Evolutionary conservation across 495 filamentous ascomycete genomes (phyloP), one percentile per base, ranked within the genome.

Genomic region (Penicillium tannophilum): DNA sequence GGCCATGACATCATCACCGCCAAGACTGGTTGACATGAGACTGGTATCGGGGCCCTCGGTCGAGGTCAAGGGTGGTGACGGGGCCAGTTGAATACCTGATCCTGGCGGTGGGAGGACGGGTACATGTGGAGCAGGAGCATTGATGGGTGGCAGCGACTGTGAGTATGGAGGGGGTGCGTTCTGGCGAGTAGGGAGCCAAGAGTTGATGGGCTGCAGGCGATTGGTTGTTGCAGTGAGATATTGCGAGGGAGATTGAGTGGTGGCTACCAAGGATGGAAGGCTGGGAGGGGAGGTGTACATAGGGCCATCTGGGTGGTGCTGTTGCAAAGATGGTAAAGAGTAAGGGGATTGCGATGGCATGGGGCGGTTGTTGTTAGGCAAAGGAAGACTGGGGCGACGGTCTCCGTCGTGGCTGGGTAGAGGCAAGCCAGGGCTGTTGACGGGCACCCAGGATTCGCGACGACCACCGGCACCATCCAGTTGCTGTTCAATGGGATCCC

Each of bases 1-100:
- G 6, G 74, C 75, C 19, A 80, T 59, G 9, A 82, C 69, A 44
- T 81, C 79, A 33, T 81, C 80, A 2, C 78, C 75, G 6, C 79
- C 72, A 14, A 79, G 68, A 47, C 76, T 78, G 3, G 68, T 72
- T 7, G 72, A 69, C 61, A 70, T 69, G 16, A 76, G 26, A 44
- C 60, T 63, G 36, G 68, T 62, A 42, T 72, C 64, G 16, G 69
- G 62, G 9, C 59, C 55, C 8, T 75, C 68, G 30, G 70, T 72
- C 12, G 71, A 70, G 7, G 73, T 76, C 52, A 71, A 55, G 20
- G 74, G 76, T 16, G 72, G 74, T 4, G 74, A 74, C 6, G 74
- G 76, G 1, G 67, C 71, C 16, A 70, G 72, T 47, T 67, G 71
- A 20, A 66, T 63, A 50, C 72, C 70, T 23, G 69, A 63, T 14